phyloP scores from a whole-genome alignment of 148 eudicot genomes.

The Agrostemma githago region DNA sequence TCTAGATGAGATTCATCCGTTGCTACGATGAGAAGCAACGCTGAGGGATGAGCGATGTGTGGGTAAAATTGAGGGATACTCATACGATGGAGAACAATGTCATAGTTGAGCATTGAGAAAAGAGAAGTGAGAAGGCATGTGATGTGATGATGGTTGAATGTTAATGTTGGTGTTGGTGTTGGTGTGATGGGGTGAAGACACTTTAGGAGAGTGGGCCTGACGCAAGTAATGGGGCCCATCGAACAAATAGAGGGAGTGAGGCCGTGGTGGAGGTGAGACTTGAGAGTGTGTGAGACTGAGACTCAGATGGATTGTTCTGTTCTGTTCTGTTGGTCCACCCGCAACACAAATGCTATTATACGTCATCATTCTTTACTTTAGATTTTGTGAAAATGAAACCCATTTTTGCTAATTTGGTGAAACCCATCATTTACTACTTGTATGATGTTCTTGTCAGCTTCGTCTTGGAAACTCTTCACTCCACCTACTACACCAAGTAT shows the following conservation, averaged over 20 bases:
- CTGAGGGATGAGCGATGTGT: too few species aligned
- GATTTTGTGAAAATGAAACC: not conserved
- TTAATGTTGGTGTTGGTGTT: too few species aligned
- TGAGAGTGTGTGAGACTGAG: not conserved
- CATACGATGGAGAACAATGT: conserved; percentile 2
- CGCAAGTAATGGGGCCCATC: not conserved
- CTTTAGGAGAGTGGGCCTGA: conserved; percentile 5
- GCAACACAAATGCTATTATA: not conserved
- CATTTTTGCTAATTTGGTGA: not conserved
- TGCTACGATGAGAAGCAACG: too few species aligned
- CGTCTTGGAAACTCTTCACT: not conserved
- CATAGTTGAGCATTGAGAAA: too few species aligned
- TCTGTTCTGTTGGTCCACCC: conserved; percentile 16
- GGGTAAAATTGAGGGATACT: conserved; percentile 5
- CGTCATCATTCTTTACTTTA: conserved; percentile 6
- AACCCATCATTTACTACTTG: not conserved
- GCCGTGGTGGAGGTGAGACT: not conserved
- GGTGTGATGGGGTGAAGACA: not conserved
- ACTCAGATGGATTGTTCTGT: conserved; percentile 8
- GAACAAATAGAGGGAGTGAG: conserved; percentile 8
- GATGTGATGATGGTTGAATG: not conserved
- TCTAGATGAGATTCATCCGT: too few species aligned
- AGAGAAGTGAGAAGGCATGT: not conserved
- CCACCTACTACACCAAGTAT: too few species aligned
- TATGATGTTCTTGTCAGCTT: not conserved